Base-by-base conservation (phyloP, 371 early-diverging fungal species). In the Cokeromyces recurvatus region DNA sequence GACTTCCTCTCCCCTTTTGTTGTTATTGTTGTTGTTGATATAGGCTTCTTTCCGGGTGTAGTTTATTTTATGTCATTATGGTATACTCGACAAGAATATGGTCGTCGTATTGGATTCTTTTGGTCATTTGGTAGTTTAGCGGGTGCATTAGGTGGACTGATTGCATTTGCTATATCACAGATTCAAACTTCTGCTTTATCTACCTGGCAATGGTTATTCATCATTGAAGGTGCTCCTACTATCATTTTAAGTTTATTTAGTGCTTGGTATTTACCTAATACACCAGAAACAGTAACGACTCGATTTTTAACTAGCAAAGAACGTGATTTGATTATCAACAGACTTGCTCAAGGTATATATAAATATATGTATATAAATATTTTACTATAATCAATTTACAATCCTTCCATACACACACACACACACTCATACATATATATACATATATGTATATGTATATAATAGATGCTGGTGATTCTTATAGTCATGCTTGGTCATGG, bases 241-340 rank as follows among this genome's bases (percentile, higher is more conserved):
- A 53, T 76, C 3, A 7, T 78, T 0, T 29, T 76, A 17, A 64
- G 74, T 1, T 17, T 38, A 9, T 54, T 75, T 4, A 59, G 68
- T 15, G 62, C 55, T 24, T 74, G 54, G 55, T 53, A 64, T 9
- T 54, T 88, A n/a, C 83, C 89, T 1, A 66, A 79, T 36, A 66
- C 50, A 5, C 85, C 86, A 0, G 75, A 74, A 20, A 74, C 64
- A 0, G n/a, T n/a, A n/a, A n/a, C n/a, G n/a, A 73, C 82, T 0
- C 53, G 38, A 17, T 85, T 77, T 53, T 57, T 87, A 34, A 34
- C 7, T 9, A n/a, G 15, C 4, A n/a, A 34, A 4, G 35, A 34
- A n/a, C 7, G n/a, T 11, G 14, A 15, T 11, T 15, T 74, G 8
- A 77, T 74, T 3, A 20, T 77, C 1, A 21, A 15, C 11, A 9